phyloP scores from a whole-genome alignment of 257 asterid species.

The Nicotiana paniculata region DNA sequence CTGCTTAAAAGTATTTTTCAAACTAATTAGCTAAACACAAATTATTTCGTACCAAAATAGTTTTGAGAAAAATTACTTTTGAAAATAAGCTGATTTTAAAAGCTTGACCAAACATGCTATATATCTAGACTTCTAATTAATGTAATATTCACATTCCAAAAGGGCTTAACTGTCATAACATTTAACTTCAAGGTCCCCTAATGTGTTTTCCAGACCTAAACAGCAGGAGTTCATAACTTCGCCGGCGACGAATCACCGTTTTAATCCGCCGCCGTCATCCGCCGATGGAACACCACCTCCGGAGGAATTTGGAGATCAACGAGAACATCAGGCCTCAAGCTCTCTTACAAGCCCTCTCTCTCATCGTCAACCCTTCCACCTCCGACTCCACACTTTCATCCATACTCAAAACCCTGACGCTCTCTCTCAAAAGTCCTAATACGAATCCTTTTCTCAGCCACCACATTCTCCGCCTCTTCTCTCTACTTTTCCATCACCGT shows the following conservation, averaged over 20 bases:
- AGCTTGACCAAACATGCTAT: no score
- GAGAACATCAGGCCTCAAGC: conserved; percentile 7
- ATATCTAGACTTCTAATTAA: no score
- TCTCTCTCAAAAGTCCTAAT: conserved; percentile 27
- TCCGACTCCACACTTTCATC: conserved; percentile 40
- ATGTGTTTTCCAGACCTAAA: neutral
- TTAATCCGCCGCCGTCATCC: neutral
- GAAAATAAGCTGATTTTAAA: no score
- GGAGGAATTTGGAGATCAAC: neutral
- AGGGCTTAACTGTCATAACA: neutral
- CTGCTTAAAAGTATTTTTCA: no score
- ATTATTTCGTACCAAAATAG: no score
- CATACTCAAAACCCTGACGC: conserved; percentile 35
- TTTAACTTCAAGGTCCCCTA: neutral
- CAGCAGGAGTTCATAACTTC: neutral
- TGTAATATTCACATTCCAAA: no score
- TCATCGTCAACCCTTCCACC: conserved; percentile 58
- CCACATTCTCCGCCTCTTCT: conserved; percentile 44
- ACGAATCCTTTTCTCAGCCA: conserved; percentile 7
- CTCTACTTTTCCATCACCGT: conserved; percentile 35
- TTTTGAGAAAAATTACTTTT: no score
- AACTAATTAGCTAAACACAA: no score
- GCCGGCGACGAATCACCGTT: neutral
- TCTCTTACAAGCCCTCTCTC: conserved; percentile 35
- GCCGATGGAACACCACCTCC: conserved; percentile 7